Evolutionary conservation across 2,329 filamentous ascomycete species (phyloP), one percentile per base, ranked within the genome.

Genomic region (Arthrobotrys entomopaga): DNA sequence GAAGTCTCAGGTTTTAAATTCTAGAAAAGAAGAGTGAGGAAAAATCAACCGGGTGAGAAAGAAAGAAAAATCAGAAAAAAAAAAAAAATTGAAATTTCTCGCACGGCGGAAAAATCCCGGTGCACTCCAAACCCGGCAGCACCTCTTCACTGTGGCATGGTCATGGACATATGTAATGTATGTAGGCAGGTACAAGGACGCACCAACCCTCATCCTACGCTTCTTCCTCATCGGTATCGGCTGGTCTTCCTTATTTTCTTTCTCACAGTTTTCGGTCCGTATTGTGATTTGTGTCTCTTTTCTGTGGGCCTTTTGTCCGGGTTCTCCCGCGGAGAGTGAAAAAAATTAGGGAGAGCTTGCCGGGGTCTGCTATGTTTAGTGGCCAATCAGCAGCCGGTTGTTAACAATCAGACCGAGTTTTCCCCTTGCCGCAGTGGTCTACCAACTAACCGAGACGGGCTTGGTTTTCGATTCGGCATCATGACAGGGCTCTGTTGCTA

Each of bases 271-370:
- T 20, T 20, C 20, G 43, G 19, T 59, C n/a, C 34, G 22, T 20
- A 15, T n/a, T 26, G n/a, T 10, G 26, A 15, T 8, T 22, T 53
- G n/a, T 13, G 22, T 26, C 10, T 8, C 22, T 53, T 20, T 42
- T 57, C 59, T 16, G 52, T 65, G 42, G 42, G 52, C 54, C 61
- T 66, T 70, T 59, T 26, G 64, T 67, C 70, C 70, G 70, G 70
- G 57, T 74, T 74, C 70, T 49, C 57, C 70, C 70, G 70, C 48
- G 13, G 29, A 34, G 29, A 13, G 34, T 22, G 42, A 63, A 13
- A 42, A 42, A 29, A 67, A 29, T 34, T 60, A 22, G 26, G 54
- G 54, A 16, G 48, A 7, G 11, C 7, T 42, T 19, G 56, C 54
- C 29, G 29, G 57, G 13, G n/a, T 8, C 29, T 40, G 56, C 54